Evolutionary conservation across 2,329 filamentous ascomycete genomes (phyloP), one percentile per base, ranked within the genome.

Genomic region (Rhynchosporium graminicola): DNA sequence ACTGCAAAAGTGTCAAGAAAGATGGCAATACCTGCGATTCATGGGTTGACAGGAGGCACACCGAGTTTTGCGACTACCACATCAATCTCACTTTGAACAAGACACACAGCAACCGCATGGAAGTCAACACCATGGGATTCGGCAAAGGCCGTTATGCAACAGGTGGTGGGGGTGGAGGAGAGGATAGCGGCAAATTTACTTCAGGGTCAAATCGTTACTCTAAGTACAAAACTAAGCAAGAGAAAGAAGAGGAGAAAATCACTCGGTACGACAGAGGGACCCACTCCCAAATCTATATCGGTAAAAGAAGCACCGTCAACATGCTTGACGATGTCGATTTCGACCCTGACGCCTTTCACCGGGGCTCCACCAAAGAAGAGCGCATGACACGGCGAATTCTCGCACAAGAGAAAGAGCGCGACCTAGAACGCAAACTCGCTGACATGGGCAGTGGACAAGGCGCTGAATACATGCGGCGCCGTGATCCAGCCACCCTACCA

Each of bases 11-110:
- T 6, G 79, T 92, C 66, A 92, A 90, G 74, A 94, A 90, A 72
- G 92, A 97, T 73, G 94, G 95, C 45, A 83, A 90, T 61, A 78
- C 83, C 52, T 99, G 95, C 75, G 86, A 84, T 40, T 79, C 84
- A 33, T 99, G 95, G 95, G 82, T 99, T 63, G 94, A 99, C 75
- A 86, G 85, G 67, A 87, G 92, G 59, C 91, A 92, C 70, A 97
- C 93, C 0, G 88, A 96, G 70, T 91, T 90, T 74, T 99, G 95
- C 77, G 92, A 97, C 67, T 99, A 89, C 69, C 95, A 99, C 76
- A 86, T 96, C 68, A 92, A 96, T 69, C 80, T 91, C 31, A 88
- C 91, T 31, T 79, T 98, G 3, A 84, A 87, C 60, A 93, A 91
- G 73, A 84, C 86, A 72, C 79, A 80, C 36, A 80, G 85, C 10